A percentile compares a stretch with the other conserved stretches of the same genome.
phyloP scores from a whole-genome alignment of 1,284 basidiomycete genomes.

The Trichosporon sp. region DNA sequence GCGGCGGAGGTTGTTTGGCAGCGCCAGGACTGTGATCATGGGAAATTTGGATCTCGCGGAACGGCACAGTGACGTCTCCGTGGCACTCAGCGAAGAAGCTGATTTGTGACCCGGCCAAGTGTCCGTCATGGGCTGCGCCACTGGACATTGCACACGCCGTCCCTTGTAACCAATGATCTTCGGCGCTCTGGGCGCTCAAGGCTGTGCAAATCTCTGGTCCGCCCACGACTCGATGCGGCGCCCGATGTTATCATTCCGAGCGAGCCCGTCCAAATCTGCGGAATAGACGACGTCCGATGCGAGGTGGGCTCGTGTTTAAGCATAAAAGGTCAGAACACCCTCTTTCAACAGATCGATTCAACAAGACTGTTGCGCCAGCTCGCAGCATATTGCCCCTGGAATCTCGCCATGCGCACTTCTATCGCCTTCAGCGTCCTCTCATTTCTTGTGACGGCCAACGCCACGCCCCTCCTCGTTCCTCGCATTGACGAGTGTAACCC shows the following conservation, averaged over 20 bases:
- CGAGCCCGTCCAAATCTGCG: background rate
- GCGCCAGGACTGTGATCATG: background rate
- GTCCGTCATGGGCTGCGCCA: background rate
- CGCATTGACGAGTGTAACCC: background rate
- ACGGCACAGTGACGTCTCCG: background rate
- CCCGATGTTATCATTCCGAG: background rate
- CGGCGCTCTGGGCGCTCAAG: background rate
- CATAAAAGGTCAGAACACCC: too few species aligned
- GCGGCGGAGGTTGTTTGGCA: too few species aligned
- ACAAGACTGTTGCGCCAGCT: too few species aligned
- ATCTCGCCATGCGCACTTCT: background rate
- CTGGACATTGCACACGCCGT: background rate
- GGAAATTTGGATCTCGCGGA: background rate
- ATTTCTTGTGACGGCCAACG: background rate
- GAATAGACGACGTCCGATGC: too few species aligned
- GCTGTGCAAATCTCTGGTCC: background rate
- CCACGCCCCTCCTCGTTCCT: background rate
- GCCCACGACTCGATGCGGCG: background rate
- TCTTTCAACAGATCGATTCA: too few species aligned
- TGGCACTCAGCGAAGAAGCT: background rate
- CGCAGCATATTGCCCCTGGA: too few species aligned
- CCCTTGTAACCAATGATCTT: background rate
- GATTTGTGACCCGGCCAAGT: background rate
- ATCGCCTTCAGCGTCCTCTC: background rate
- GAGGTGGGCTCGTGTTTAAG: too few species aligned